Evolutionary conservation across 2,329 filamentous ascomycete genomes (phyloP).

Genomic region (Metarhizium rileyi): DNA sequence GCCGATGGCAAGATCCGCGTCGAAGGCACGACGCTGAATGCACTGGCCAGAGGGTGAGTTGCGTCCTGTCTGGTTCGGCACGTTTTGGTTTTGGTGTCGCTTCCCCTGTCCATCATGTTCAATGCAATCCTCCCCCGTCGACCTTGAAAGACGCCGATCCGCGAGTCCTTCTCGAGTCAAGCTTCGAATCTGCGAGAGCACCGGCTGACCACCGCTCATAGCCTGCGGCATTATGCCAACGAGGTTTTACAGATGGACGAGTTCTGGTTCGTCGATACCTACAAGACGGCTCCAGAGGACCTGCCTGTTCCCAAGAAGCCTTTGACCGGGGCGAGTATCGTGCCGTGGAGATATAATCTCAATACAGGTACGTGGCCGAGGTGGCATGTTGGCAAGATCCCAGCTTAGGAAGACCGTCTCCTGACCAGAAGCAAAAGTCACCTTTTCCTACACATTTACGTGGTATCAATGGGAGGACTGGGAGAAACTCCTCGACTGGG

Average conservation of each 20-base stretch:
- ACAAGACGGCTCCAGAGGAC: not conserved
- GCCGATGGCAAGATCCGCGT: conserved; percentile 10
- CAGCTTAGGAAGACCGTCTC: not conserved
- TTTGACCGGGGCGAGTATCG: conserved; percentile 10
- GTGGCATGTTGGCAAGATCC: not conserved
- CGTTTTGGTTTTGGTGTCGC: not conserved
- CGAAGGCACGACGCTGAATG: conserved; percentile 12
- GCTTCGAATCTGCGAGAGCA: not conserved
- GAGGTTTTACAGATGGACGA: conserved; percentile 11
- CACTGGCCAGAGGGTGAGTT: conserved; percentile 13
- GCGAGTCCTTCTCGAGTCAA: not conserved
- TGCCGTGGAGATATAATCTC: conserved; percentile 31
- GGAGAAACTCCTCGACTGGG: conserved; percentile 42
- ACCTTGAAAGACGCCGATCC: not conserved
- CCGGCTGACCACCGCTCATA: not conserved
- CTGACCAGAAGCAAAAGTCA: conserved; percentile 23
- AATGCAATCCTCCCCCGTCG: too few relatives aligned
- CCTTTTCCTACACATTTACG: conserved; percentile 39
- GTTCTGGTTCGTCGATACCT: conserved; percentile 10
- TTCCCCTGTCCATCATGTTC: too few relatives aligned
- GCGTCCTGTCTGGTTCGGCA: not conserved
- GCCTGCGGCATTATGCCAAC: conserved; percentile 13
- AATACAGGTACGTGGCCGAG: conserved; percentile 30
- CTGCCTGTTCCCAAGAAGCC: conserved; percentile 6
- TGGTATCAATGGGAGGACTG: conserved; percentile 46